Base-by-base conservation (phyloP, 805 yeast genomes). In the Metschnikowia bowlesiae region DNA sequence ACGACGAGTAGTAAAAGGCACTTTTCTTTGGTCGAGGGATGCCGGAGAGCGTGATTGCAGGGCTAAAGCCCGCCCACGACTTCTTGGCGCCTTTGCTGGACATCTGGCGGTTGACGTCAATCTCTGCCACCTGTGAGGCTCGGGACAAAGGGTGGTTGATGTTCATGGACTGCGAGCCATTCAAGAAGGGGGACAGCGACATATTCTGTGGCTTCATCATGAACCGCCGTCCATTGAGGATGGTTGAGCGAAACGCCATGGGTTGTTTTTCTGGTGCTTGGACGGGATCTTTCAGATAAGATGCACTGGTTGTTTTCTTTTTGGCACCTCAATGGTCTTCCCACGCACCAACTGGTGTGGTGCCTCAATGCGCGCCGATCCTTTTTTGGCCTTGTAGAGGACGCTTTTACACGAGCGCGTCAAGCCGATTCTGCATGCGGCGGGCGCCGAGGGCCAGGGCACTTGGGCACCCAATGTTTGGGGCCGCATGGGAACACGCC, bases 21-120 rank as follows among this genome's bases (percentile, higher is more conserved):
- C 75, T 77, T 54, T 83, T 64, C 62, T 78, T 81, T 6, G 85
- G 83, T 50, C 83, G 68, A 2, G 85, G 83, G 46, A 81, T 77
- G 55, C 70, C 70, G 1, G 85, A 83, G 58, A 81, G 78, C 22
- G 39, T 22, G 13, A 37, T 30, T 6, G 52, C 53, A 11, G 66
- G 69, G 53, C 77, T 75, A 51, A 63, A 68, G 48, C 64, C 62
- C 33, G 56, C 60, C 47, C 67, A 56, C 14, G 59, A 50, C 45
- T 53, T 47, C 30, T 65, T 55, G 31, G 35, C 30, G 9, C 53
- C n/a, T 18, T 8, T 39, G 35, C 52, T 56, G 22, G 53, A 55
- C 22, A 48, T 45, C 53, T 48, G 53, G 10, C 57, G 40, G 33
- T 61, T 58, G n/a, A 50, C 41, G n/a, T 66, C 63, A 26, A 65